Base-by-base conservation (phyloP, 495 filamentous ascomycete species). In the Trichoderma gamsii region DNA sequence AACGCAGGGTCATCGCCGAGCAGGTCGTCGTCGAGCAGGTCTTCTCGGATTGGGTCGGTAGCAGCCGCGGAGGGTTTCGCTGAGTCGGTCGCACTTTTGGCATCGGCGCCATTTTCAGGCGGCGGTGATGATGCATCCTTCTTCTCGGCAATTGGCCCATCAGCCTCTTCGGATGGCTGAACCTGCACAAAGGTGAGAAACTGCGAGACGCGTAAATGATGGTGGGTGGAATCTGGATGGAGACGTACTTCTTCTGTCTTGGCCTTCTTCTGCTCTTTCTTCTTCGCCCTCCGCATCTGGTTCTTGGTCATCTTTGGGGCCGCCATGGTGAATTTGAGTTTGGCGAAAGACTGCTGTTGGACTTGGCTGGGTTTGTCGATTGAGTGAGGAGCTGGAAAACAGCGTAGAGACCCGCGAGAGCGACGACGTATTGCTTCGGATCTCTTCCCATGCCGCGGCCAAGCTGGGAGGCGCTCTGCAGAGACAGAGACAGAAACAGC, bases 211-310 rank as follows among this genome's bases (percentile, higher is more conserved):
- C 56, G 27, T 61, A n/a, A 29, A 29, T 29, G 29, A 29, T 29
- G 27, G 2, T 23, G 56, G 27, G 25, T 12, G 12, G 12, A 16
- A 29, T 27, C 29, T 29, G 12, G 56, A 32, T 32, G 56, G 44
- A 32, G 29, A n/a, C 5, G 64, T 63, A 16, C 75, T 38, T 44
- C 79, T 64, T 86, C 79, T 64, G 82, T 73, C 70, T 86, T 81
- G 52, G 80, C 74, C 77, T 90, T 81, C 79, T 92, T 91, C 71
- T 90, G 84, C 66, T 90, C 90, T 85, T 96, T 97, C 82, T 92
- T 96, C 83, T 92, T 92, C 41, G 92, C 92, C 74, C 90, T 86
- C 75, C 90, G 84, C 74, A 92, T 85, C 77, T 93, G 90, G 73
- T 96, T 95, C 79, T 93, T 96, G 75, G 85, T 91, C 76, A 86